Base-by-base conservation (phyloP, 1,284 basidiomycete species). In the Trichosporon ovoides region DNA sequence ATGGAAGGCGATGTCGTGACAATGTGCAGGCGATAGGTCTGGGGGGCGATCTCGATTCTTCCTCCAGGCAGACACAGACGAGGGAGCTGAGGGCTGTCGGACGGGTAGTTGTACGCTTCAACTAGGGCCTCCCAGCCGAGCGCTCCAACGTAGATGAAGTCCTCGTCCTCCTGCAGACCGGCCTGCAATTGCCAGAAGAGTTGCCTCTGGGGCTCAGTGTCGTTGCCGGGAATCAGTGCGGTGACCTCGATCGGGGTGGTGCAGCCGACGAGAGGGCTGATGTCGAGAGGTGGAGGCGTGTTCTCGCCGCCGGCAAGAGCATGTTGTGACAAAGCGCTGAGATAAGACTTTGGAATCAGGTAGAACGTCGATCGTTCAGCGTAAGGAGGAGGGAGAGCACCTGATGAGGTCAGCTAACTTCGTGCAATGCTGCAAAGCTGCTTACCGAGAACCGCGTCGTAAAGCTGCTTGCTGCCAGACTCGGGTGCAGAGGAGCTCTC, bases 81-180 rank as follows among this genome's bases (percentile, higher is more conserved):
- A 78, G 76, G 14, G 83, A 88, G 60, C 82, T 81, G 13, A 19
- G 56, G 56, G 36, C 20, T 35, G n/a, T 50, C 38, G n/a, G 37
- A 46, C 7, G 58, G 48, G 52, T 56, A 59, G 36, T 31, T 38
- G 48, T 54, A 53, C 19, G 38, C 52, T 48, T 79, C 66, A 2
- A 81, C 76, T 36, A 97, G 82, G 20, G 82, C 79, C 20, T 81
- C 71, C 91, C 90, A 96, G 7, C 85, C 85, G 24, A 82, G 80
- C 56, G 81, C 79, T 0, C 90, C 88, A 3, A 97, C 80, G 68
- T 85, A 88, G 69, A 90, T 86, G 58, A 88, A 85, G 70, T 96
- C 87, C 22, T 87, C 78, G 28, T 84, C 84, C 69, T 93, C 89
- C 34, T 80, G 68, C 22, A 86, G 72, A 28, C 77, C 70, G 3